These are phyloP conservation scores for Capronia epimyces DNA, from an alignment of 2,329 filamentous ascomycete species.

Conservation along the genomic window DNA sequence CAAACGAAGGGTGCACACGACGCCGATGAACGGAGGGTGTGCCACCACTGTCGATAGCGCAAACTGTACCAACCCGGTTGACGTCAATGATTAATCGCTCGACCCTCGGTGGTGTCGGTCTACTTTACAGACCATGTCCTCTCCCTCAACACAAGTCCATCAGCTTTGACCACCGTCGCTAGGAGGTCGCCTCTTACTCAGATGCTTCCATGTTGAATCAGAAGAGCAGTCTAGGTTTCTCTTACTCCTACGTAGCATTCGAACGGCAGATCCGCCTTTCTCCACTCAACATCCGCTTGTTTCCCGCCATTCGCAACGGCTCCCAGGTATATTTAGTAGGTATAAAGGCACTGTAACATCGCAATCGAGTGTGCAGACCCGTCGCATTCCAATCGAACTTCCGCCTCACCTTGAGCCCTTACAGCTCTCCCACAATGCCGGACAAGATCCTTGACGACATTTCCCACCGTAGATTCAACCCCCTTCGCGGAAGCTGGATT, in stretches of 20 bases:
- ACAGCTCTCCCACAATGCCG: conserved; percentile 49
- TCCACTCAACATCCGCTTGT: not conserved
- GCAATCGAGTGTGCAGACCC: not conserved
- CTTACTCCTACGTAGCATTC: not conserved
- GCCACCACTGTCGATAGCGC: not conserved
- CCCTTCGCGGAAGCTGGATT: conserved; percentile 81
- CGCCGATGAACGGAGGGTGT: not conserved
- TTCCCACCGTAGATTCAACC: conserved; percentile 90
- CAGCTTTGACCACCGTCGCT: too few species aligned
- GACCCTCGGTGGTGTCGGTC: not conserved
- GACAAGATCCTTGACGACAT: conserved; percentile 86
- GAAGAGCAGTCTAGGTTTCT: too few species aligned
- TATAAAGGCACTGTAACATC: not conserved
- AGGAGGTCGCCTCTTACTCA: too few species aligned
- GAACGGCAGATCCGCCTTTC: not conserved
- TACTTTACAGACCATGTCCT: too few species aligned
- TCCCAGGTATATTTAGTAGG: too few species aligned
- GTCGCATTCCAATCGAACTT: not conserved
- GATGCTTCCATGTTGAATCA: too few species aligned
- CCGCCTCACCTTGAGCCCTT: not conserved
- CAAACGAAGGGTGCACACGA: not conserved
- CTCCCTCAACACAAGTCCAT: too few species aligned
- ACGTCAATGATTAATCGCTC: too few species aligned
- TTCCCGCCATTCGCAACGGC: not conserved
- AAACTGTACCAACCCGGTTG: too few species aligned